These are phyloP conservation scores for Monosporascus sp. DNA, from an alignment of 2,329 filamentous ascomycete genomes.

Conservation along the genomic window DNA sequence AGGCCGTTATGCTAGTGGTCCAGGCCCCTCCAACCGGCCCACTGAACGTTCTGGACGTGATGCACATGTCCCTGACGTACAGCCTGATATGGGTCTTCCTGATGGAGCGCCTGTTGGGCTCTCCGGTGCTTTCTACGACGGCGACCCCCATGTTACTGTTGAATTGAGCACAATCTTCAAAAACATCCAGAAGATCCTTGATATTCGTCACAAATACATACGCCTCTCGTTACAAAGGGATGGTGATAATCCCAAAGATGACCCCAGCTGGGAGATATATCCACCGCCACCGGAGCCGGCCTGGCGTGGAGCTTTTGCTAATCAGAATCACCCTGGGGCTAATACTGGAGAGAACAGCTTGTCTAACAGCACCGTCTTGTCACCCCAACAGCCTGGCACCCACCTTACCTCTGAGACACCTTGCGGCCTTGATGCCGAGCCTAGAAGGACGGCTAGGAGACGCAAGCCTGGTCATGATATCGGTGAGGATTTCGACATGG, in stretches of 20 bases:
- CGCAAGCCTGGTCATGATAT: constrained; percentile 87
- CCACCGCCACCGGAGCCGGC: constrained; percentile 87
- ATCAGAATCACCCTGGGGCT: constrained; percentile 28
- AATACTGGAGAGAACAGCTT: constrained; percentile 39
- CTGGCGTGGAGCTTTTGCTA: constrained; percentile 59
- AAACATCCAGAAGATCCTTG: constrained; percentile 85
- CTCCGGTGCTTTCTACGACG: constrained; percentile 62
- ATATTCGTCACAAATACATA: constrained; percentile 85
- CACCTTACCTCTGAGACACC: constrained; percentile 18
- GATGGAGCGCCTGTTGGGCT: constrained; percentile 57
- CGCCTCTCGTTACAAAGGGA: constrained; percentile 75
- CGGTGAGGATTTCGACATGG: constrained; percentile 84
- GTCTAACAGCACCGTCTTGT: constrained; percentile 40
- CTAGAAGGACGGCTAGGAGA: constrained; percentile 48
- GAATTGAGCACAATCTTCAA: constrained; percentile 84
- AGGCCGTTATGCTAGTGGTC: constrained; percentile 12
- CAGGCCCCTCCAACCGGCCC: constrained; percentile 8
- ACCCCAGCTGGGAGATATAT: constrained; percentile 79
- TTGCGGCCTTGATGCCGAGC: constrained; percentile 27
- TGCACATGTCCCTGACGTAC: constrained; percentile 7
- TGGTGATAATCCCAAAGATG: constrained; percentile 83
- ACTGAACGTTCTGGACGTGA: constrained; percentile 9
- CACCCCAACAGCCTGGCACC: constrained; percentile 21
- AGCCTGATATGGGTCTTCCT: constrained; percentile 37
- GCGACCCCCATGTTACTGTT: constrained; percentile 72